Evolutionary conservation across 208 protist genomes (phyloP), one percentile per base, ranked within the genome.

Genomic region (Leishmania tarentolae): DNA sequence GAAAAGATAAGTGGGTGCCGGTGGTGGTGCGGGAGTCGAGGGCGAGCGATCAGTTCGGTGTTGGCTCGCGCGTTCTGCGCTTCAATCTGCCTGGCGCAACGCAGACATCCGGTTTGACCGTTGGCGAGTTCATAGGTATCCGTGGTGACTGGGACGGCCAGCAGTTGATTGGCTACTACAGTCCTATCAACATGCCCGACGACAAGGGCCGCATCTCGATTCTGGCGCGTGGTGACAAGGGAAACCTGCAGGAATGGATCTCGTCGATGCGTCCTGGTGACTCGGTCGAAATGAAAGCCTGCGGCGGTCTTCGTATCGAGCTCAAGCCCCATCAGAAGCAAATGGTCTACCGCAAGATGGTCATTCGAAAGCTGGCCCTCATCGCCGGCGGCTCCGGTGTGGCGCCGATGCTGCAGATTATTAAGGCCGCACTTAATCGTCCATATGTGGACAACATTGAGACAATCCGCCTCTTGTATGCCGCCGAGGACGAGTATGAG

Each of bases 391-490:
- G 93, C 72, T 91, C 96, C 46, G 94, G 97, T 77, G 96, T 98
- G 78, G 97, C 96, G 19, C 97, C 97, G 19, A 97, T 98, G 93
- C 82, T 98, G 78, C 97, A 99, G 91, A 89, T 99, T 44, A 91
- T 98, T 53, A 86, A 85, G 53, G 95, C 94, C 8, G 93, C 94
- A 35, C 57, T 96, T 53, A 95, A 95, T 81, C 86, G 86, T 76
- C 88, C 88, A 7, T 91, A 88, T 71, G 79, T 91, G 44, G 85
- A 93, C 83, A 78, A 42, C 53, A 80, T 94, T 17, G 86, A 90
- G 47, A 91, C 83, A 70, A 81, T 93, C 74, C 82, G 87, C 44
- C 85, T 95, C 74, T 87, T 95, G 75, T 95, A 95, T 83, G 90
- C 90, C 59, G 90, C 90, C 71, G 90, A 95, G 84, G 85, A 90